phyloP scores from a whole-genome alignment of 2,329 filamentous ascomycete species.

The Microcyclosporella mali region DNA sequence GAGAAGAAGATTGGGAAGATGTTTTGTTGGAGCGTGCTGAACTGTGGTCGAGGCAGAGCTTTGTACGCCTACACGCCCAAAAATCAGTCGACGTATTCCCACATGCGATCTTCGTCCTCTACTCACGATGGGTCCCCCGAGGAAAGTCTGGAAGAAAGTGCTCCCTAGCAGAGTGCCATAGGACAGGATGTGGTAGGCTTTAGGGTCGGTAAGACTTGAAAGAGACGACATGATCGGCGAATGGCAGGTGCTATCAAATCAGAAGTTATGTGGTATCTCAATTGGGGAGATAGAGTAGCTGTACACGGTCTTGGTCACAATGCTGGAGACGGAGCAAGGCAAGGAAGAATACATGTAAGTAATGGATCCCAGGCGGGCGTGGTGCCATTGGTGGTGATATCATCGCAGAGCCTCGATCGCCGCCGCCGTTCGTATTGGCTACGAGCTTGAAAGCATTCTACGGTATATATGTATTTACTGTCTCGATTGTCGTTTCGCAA shows the following conservation, averaged over 20 bases:
- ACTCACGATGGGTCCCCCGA: conserved; percentile 55
- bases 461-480: too few species aligned
- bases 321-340: neutral
- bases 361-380: neutral
- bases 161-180: conserved; percentile 75
- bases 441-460: too few species aligned
- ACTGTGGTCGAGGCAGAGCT: conserved; percentile 69
- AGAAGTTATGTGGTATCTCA: too few species aligned
- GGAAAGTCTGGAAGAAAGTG: conserved; percentile 82
- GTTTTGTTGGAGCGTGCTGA: conserved; percentile 70
- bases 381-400: conserved; percentile 5
- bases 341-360: neutral
- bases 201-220: conserved; percentile 52
- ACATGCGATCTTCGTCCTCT: too few species aligned
- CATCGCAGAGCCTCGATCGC: conserved; percentile 1
- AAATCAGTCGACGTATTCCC: too few species aligned
- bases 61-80: conserved; percentile 63
- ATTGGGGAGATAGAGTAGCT: neutral
- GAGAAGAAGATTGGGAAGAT: conserved; percentile 87
- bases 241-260: neutral
- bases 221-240: conserved; percentile 40
- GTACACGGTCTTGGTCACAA: neutral
- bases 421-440: too few species aligned
- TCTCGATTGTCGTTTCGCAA: too few species aligned
- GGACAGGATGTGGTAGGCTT: conserved; percentile 74